Evolutionary conservation across 192 early-diverging fungal genomes (phyloP).

Genomic region (Coemansia sp.): DNA sequence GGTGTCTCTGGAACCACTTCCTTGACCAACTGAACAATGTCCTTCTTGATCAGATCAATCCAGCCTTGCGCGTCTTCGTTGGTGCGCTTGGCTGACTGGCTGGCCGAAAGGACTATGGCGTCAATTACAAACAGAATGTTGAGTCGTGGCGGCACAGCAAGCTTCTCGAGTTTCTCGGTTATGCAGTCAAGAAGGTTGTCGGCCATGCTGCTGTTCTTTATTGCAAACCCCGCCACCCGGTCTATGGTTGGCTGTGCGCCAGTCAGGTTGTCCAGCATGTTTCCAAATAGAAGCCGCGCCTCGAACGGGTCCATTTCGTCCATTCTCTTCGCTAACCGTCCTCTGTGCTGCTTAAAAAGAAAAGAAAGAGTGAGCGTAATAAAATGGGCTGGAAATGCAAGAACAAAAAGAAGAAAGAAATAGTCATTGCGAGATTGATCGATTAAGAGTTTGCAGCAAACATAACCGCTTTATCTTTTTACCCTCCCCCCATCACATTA

Average conservation of each 20-base stretch:
- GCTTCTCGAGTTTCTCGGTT: constrained; percentile 50
- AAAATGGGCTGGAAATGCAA: no score
- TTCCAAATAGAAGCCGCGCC: constrained; percentile 54
- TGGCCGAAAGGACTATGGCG: constrained; percentile 31
- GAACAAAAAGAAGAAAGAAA: no score
- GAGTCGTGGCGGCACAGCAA: constrained; percentile 45
- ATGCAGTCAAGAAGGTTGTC: constrained; percentile 56
- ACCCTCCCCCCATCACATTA: neutral
- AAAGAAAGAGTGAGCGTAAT: no score
- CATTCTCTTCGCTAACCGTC: constrained; percentile 10
- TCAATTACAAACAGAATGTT: constrained; percentile 57
- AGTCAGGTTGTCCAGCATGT: constrained; percentile 55
- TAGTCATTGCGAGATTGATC: no score
- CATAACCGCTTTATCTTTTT: no score
- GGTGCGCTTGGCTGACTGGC: neutral
- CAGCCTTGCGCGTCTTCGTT: constrained; percentile 19
- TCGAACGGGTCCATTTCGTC: constrained; percentile 59
- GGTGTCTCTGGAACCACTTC: constrained; percentile 42
- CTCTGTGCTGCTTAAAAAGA: no score
- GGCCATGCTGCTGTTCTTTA: constrained; percentile 41
- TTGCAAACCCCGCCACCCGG: constrained; percentile 45
- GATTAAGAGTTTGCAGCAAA: no score
- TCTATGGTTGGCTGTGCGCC: constrained; percentile 52
- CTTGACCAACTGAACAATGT: constrained; percentile 28
- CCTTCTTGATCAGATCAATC: constrained; percentile 36